A percentile compares a stretch with the other conserved stretches of the same genome.
These are phyloP conservation scores for Magnusiomyces sp. DNA, from an alignment of 1,139 yeast species.

Conservation along the genomic window DNA sequence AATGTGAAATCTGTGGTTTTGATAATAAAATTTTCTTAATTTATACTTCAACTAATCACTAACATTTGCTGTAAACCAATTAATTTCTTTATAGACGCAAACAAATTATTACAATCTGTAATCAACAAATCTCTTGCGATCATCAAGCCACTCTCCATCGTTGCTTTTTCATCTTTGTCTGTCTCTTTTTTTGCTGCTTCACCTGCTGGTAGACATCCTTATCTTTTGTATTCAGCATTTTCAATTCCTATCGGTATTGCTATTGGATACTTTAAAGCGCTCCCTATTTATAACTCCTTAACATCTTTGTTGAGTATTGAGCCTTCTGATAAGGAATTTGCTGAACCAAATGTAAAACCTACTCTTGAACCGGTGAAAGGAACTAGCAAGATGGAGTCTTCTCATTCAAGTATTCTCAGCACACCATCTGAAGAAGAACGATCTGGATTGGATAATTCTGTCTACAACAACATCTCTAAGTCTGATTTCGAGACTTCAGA, in stretches of 20 bases:
- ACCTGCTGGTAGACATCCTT: constrained; percentile 24
- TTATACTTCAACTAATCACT: constrained; percentile 2
- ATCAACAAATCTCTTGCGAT: constrained; percentile 8
- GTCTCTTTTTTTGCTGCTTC: constrained; percentile 20
- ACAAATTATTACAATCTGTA: constrained; percentile 5
- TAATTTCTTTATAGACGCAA: constrained; percentile 1
- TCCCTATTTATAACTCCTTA: constrained; percentile 5
- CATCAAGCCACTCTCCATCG: constrained; percentile 17
- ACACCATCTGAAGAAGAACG: constrained; percentile 20
- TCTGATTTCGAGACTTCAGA: constrained; percentile 7
- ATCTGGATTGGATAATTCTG: constrained; percentile 10
- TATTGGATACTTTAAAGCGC: constrained; percentile 5
- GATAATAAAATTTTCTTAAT: background rate
- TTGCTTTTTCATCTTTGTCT: constrained; percentile 19
- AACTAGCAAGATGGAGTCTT: constrained; percentile 17
- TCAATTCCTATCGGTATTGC: constrained; percentile 19
- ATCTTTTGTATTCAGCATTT: constrained; percentile 23
- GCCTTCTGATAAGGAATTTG: background rate
- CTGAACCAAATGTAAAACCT: too few relatives aligned
- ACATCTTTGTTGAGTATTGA: constrained; percentile 8
- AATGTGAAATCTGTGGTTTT: background rate
- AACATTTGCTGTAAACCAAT: constrained; percentile 5
- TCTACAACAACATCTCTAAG: constrained; percentile 13
- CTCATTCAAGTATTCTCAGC: constrained; percentile 16
- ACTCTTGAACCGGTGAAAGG: background rate